phyloP scores from a whole-genome alignment of 192 early-diverging fungal genomes.

The Backusella mclennaniae region DNA sequence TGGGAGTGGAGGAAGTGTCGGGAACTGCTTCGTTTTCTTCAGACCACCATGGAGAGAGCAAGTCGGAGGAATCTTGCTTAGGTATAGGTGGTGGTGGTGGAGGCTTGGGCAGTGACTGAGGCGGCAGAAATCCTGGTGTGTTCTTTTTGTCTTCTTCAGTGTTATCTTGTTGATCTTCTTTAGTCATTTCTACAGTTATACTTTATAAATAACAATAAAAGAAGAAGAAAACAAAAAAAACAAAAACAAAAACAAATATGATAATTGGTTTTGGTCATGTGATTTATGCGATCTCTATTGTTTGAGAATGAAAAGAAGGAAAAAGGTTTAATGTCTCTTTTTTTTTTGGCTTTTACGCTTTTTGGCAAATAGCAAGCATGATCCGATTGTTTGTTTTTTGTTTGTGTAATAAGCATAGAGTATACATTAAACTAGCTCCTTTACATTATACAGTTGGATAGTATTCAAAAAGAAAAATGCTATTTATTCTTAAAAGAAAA shows the following conservation, averaged over 20 bases:
- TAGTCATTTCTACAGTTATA: not conserved
- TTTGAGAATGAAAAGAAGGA: not conserved
- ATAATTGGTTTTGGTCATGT: not conserved
- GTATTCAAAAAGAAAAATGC: too few species aligned
- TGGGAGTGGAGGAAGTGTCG: not conserved
- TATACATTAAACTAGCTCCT: too few species aligned
- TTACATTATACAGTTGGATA: too few species aligned
- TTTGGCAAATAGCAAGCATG: not conserved
- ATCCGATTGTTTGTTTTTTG: not conserved
- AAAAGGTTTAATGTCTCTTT: too few species aligned
- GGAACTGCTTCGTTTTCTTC: slow-evolving; percentile 5
- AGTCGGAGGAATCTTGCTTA: slow-evolving; percentile 14
- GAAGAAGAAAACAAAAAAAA: not conserved
- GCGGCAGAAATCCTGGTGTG: not conserved
- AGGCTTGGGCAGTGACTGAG: slow-evolving; percentile 5
- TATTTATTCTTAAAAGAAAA: too few species aligned
- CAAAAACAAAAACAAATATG: not conserved
- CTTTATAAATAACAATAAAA: not conserved
- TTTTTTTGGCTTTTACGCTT: not conserved
- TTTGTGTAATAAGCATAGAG: too few species aligned
- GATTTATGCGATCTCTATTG: not conserved
- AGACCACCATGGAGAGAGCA: slow-evolving; percentile 31
- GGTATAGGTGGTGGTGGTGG: slow-evolving; percentile 13
- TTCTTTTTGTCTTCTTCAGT: not conserved
- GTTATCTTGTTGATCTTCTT: not conserved